Evolutionary conservation across 345 rosid species (phyloP), one percentile per base, ranked within the genome.

Genomic region (Draba incana): DNA sequence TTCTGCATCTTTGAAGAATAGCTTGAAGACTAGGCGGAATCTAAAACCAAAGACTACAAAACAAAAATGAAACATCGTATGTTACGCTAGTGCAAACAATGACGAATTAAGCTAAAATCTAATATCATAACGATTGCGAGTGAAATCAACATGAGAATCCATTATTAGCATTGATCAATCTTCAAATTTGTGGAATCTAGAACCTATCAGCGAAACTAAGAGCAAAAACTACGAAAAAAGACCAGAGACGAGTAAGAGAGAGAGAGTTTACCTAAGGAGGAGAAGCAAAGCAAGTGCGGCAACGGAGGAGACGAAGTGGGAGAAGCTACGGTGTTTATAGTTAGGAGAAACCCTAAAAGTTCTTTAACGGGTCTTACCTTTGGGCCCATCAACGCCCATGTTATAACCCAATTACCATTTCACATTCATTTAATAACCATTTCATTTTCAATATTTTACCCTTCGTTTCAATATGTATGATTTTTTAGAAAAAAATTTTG

Each of bases 1-100:
- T 90, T 90, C 83, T 90, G 92, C 94, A 90, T 90, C 81, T 84
- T 82, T 82, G 45, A 74, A 16, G 63, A 74, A 43, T 42, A 37
- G 31, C 51, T 50, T 65, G 78, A 65, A 46, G 7, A 62, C 31
- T 24, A 57, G 59, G 48, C 8, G 8, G 10, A 72, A 30, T 72
- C 71, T 57, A 57, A 11, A 45, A 13, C 66, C 59, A 72, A 60
- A 57, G 14, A 11, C 57, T 58, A 4, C 10, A 0, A 6, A 24
- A 4, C 20, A 20, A 27, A 48, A n/a, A 64, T 16, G 23, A 1
- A 64, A 27, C 25, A 13, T 27, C 4, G 24, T 2, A 50, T n/a
- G 57, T 64, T 38, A 64, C 25, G 23, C 15, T 24, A 49, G 6
- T 8, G 46, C 5, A 6, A 46, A n/a, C 43, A 16, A 31, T 46